A percentile compares a stretch with the other conserved stretches of the same genome.
phyloP scores from a whole-genome alignment of 2,329 filamentous ascomycete genomes.

The Juglanconis oblonga region DNA sequence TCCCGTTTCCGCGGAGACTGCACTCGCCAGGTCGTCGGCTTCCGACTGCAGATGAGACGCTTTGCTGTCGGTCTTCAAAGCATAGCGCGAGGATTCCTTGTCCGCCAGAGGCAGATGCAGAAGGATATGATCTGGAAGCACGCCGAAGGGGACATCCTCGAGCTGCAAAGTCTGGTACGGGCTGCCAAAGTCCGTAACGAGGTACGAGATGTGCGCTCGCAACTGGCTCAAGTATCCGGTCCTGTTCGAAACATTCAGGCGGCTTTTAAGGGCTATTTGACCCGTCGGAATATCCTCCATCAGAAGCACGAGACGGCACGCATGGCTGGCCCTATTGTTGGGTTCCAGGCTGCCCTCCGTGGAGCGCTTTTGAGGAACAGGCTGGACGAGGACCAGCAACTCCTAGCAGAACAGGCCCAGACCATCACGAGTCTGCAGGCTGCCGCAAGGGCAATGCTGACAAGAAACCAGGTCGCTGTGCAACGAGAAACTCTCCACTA shows the following conservation, averaged over 20 bases:
- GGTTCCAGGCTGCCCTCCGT: slow-evolving; percentile 61
- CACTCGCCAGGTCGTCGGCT: slow-evolving; percentile 76
- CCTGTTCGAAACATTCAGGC: slow-evolving; percentile 66
- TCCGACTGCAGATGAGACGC: slow-evolving; percentile 76
- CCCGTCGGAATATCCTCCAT: slow-evolving; percentile 54
- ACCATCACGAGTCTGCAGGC: slow-evolving; percentile 61
- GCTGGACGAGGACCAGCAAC: slow-evolving; percentile 50
- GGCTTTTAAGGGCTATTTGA: slow-evolving; percentile 63
- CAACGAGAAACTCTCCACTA: slow-evolving; percentile 50
- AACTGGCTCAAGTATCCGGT: slow-evolving; percentile 60
- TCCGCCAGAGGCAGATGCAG: slow-evolving; percentile 59
- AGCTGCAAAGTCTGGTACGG: slow-evolving; percentile 78
- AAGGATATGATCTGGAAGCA: slow-evolving; percentile 68
- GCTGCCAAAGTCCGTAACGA: slow-evolving; percentile 62
- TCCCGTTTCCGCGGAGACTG: slow-evolving; percentile 85
- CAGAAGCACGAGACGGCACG: slow-evolving; percentile 55
- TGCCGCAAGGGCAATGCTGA: slow-evolving; percentile 60
- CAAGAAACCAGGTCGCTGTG: slow-evolving; percentile 49
- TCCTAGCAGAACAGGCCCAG: slow-evolving; percentile 48
- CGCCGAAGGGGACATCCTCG: slow-evolving; percentile 68
- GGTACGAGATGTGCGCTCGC: slow-evolving; percentile 52
- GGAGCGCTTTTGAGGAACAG: slow-evolving; percentile 62
- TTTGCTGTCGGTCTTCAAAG: slow-evolving; percentile 83
- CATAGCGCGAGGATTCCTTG: slow-evolving; percentile 69
- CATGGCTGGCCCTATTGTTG: slow-evolving; percentile 49